A percentile compares a stretch with the other conserved stretches of the same genome.
These are phyloP conservation scores for Hevea brasiliensis DNA, from an alignment of 345 rosid species.

Conservation along the genomic window DNA sequence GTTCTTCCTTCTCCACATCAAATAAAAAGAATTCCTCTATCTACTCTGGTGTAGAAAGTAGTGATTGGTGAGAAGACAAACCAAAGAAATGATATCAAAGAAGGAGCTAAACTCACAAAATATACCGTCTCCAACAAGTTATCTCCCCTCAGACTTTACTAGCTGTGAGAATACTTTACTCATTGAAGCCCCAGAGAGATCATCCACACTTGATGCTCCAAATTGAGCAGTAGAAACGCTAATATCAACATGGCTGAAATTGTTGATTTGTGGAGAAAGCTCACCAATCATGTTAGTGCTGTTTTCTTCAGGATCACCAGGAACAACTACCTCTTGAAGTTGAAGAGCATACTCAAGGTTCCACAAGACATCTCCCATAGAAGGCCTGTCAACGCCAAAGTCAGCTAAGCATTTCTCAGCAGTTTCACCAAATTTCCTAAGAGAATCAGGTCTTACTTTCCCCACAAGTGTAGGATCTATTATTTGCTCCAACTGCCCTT, in stretches of 20 bases:
- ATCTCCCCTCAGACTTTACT: conserved; percentile 78
- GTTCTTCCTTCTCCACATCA: background rate
- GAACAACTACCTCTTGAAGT: conserved; percentile 64
- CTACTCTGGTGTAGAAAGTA: background rate
- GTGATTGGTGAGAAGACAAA: conserved; percentile 1
- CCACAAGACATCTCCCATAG: conserved; percentile 92
- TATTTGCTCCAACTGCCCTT: conserved; percentile 74
- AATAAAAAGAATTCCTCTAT: background rate
- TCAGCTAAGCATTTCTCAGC: conserved; percentile 93
- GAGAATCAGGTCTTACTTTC: conserved; percentile 64
- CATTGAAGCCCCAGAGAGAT: conserved; percentile 62
- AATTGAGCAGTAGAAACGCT: conserved; percentile 35
- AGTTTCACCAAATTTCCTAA: conserved; percentile 78
- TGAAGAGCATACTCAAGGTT: conserved; percentile 86
- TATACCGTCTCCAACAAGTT: conserved; percentile 1
- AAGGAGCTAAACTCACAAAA: background rate
- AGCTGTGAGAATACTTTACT: conserved; percentile 86
- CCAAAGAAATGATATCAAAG: background rate
- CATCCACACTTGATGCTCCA: conserved; percentile 46
- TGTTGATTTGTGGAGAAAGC: conserved; percentile 54
- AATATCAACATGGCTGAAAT: conserved; percentile 45
- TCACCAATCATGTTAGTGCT: conserved; percentile 73
- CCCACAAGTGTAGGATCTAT: conserved; percentile 64
- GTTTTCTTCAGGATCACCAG: conserved; percentile 62
- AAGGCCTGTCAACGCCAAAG: conserved; percentile 74